Base-by-base conservation (phyloP, 2,329 filamentous ascomycete species). In the Claviceps sp. region DNA sequence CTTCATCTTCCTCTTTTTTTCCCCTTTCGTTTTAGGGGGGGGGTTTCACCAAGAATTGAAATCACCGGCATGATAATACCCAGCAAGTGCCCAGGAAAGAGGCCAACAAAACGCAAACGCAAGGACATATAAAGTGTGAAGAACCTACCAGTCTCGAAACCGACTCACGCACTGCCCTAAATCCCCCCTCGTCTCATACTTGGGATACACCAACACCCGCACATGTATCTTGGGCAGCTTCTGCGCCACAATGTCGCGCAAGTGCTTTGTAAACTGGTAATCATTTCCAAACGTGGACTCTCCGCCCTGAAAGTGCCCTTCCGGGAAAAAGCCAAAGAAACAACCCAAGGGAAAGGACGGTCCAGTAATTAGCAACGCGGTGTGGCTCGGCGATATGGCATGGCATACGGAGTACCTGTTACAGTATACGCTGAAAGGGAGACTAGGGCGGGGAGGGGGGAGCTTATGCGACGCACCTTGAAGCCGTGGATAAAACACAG, bases 401-500 rank as follows among this genome's bases (percentile, higher is more conserved):
- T 9, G 26, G 9, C 3, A 30, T 30, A n/a, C n/a, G n/a, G n/a
- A n/a, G n/a, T n/a, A 34, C 26, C 6, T 26, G 26, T 5, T 34
- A 11, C 30, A 11, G 30, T 34, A 9, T 30, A 34, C 30, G 30
- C 9, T 34, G 30, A 9, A 8, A 34, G 30, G 30, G 30, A 34
- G 30, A 34, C 8, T 30, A 30, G 26, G 26, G 26, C 26, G 26
- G 26, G 26, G 43, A 46, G 13, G 9, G 37, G 20, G 18, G 18
- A 18, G 46, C 16, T 22, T 22, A 4, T 20, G n/a, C 14, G 9
- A 47, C 60, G 43, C 62, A 82, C 80, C 77, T 93, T 88, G 78
- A 94, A 94, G 64, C 88, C 88, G 67, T 94, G 88, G 55, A 93
- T 87, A 67, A 93, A 93, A 63, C 85, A 86, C 54, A 94, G 71